Base-by-base conservation (phyloP, 2,329 filamentous ascomycete genomes). In the Aureobasidium zeae region DNA sequence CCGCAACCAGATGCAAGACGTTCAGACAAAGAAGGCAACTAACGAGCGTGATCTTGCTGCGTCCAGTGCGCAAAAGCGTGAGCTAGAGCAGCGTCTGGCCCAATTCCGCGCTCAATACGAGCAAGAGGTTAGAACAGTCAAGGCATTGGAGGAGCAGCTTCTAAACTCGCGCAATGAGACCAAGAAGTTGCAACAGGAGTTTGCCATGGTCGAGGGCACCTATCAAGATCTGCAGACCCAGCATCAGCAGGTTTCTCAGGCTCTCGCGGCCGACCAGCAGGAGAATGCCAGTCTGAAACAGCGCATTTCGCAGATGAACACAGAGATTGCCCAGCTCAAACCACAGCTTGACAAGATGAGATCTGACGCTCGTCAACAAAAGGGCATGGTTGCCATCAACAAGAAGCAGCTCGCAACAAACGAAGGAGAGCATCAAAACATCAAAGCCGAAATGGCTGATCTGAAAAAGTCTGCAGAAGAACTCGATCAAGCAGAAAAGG, bases 321-420 rank as follows among this genome's bases (percentile, higher is more conserved):
- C 77, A 10, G 86, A 94, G 62, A 81, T 94, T 53, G 73, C 77
- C 13, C 81, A 87, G 62, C 68, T 96, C 29, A 93, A 87, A 62
- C 87, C 88, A 22, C 81, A 89, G 52, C 78, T 98, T 41, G 91
- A 98, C 61, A 96, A 95, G 69, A 73, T 94, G 55, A 87, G 84
- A 61, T 86, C 83, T 10, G 87, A 95, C 54, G 87, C 87, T 19
- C 80, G 91, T 30, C 91, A 96, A 62, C 88, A 96, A 59, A 96
- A 94, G 67, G 91, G 91, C 13, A 72, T 96, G 52, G 89, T 94
- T 21, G 88, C 91, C 31, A 98, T 98, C 67, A 95, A 95, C 68
- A 96, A 93, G 72, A 98, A 98, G 68, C 91, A 98, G 65, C 70
- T 96, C 48, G 77, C 82, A 25, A 95, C 88, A 1, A 86, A 83